These are phyloP conservation scores for Plasmodium coatneyi DNA, from an alignment of 169 alveolate genomes.

Conservation along the genomic window DNA sequence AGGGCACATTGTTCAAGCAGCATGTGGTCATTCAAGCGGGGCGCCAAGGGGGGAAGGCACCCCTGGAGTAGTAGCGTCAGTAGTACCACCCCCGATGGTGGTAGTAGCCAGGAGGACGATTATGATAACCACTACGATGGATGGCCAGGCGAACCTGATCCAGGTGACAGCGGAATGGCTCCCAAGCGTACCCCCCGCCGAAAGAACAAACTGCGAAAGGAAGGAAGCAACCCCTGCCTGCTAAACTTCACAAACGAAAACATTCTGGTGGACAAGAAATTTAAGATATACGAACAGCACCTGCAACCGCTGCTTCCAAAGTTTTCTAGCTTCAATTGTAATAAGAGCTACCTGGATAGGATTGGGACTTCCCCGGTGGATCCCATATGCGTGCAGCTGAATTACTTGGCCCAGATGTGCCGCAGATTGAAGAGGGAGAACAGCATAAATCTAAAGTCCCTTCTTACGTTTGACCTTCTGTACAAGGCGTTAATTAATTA, in stretches of 20 bases:
- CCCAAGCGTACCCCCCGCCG: background rate
- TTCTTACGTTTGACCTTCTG: conserved; percentile 17
- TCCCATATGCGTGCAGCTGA: conserved; percentile 11
- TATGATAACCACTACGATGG: background rate
- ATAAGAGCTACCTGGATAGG: background rate
- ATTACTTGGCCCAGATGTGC: background rate
- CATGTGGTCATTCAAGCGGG: background rate
- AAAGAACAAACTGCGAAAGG: background rate
- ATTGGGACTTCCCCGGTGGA: background rate
- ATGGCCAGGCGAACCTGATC: background rate
- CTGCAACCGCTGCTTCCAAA: conserved; percentile 67
- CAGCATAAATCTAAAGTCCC: background rate
- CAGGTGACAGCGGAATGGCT: background rate
- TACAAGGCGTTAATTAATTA: conserved; percentile 22
- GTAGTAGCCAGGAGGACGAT: background rate
- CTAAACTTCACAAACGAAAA: conserved; percentile 44
- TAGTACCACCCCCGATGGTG: too few species aligned
- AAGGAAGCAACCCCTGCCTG: background rate
- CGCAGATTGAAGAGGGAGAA: conserved; percentile 10
- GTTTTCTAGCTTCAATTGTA: conserved; percentile 49
- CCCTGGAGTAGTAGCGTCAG: background rate
- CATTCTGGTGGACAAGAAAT: conserved; percentile 47
- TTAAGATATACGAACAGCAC: conserved; percentile 41
- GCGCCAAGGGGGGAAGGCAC: background rate
- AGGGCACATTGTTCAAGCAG: background rate